Evolutionary conservation across 2,329 filamentous ascomycete genomes (phyloP), one percentile per base, ranked within the genome.

Genomic region (Neonectria coccinea): DNA sequence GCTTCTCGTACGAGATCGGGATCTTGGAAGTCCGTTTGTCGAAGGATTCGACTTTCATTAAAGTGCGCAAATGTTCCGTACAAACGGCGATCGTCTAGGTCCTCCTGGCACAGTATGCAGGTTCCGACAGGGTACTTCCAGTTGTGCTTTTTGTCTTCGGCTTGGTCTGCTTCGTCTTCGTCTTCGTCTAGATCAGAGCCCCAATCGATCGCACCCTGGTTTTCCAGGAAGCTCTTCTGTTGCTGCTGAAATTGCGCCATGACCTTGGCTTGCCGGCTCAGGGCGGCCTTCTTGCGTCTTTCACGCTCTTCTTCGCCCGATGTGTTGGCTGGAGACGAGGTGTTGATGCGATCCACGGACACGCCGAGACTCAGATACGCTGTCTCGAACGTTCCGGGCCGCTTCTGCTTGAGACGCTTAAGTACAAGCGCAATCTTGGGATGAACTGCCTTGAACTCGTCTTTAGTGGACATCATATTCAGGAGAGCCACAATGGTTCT

Each of bases 181-280:
- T 89, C 85, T 42, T 92, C 88, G n/a, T 92, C 92, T 55, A 93
- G 87, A 64, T 96, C 92, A 41, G 80, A 82, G 14, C 92, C 94
- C 92, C 93, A 97, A 77, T 97, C 92, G 65, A 97, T 87, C 45
- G 90, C 86, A n/a, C 88, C 91, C 78, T 97, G 94, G 68, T 91
- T 96, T 61, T 93, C 91, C 81, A 99, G 83, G 80, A 99, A 99
- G 73, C 89, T 96, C 79, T 97, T 95, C 77, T 98, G 97, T 75
- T 99, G 95, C 76, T 97, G 92, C 77, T 98, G 96, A 80, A 99
- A 97, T 75, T 97, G 94, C 2, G 94, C 96, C 94, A 99, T 97
- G 33, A 99, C 93, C 74, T 89, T 92, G 2, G 94, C 94, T 79
- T 98, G 94, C 22, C 96, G 89, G 72, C 94, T 95, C 44, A 94